These are phyloP conservation scores for Achaetomium macrosporum DNA, from an alignment of 2,329 filamentous ascomycete genomes.

Conservation along the genomic window DNA sequence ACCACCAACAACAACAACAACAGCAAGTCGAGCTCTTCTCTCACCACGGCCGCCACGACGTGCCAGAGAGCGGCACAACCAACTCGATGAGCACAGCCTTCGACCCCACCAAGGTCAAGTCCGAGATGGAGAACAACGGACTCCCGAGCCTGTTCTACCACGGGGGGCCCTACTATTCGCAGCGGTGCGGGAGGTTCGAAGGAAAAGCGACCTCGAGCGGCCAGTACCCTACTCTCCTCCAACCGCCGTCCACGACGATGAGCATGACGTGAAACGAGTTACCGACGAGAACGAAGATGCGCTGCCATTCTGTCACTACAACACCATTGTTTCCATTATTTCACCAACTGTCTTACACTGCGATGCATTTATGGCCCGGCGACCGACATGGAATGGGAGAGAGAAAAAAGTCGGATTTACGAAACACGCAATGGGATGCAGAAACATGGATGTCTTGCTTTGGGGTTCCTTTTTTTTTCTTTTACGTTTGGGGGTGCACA, in stretches of 20 bases:
- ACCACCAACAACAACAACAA: constrained; percentile 18
- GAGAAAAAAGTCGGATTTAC: too few relatives aligned
- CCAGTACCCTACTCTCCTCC: constrained; percentile 47
- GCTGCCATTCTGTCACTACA: not conserved
- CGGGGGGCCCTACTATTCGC: constrained; percentile 34
- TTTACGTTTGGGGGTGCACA: not conserved
- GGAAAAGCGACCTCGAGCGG: constrained; percentile 46
- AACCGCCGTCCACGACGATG: constrained; percentile 36
- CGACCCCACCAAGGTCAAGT: constrained; percentile 41
- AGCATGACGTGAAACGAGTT: constrained; percentile 39
- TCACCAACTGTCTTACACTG: not conserved
- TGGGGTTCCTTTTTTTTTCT: not conserved
- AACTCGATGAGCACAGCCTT: constrained; percentile 33
- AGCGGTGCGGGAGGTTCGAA: constrained; percentile 46
- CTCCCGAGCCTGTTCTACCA: constrained; percentile 45
- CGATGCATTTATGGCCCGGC: constrained; percentile 5
- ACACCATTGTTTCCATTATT: not conserved
- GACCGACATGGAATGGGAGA: not conserved
- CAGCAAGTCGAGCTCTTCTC: constrained; percentile 46
- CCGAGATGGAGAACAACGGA: constrained; percentile 40
- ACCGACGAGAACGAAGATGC: too few relatives aligned
- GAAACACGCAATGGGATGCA: not conserved
- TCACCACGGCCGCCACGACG: constrained; percentile 24
- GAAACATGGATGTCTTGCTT: not conserved
- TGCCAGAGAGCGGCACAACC: constrained; percentile 26